These are phyloP conservation scores for Coniochaeta sp. DNA, from an alignment of 2,329 filamentous ascomycete species.

Conservation along the genomic window DNA sequence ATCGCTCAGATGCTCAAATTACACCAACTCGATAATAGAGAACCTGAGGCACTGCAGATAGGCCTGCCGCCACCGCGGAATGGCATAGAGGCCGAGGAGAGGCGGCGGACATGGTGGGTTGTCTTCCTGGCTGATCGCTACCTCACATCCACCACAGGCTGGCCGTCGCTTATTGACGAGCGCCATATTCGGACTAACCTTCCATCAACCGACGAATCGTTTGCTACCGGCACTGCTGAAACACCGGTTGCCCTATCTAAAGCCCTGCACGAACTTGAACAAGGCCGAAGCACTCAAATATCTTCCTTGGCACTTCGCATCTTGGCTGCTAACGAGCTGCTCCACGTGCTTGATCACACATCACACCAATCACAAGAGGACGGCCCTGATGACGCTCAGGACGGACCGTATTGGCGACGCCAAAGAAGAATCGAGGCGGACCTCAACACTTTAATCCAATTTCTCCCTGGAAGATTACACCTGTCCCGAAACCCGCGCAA, in stretches of 20 bases:
- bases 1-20: slow-evolving; percentile 61
- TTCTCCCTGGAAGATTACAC: slow-evolving; percentile 50
- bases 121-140: slow-evolving; percentile 58
- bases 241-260: slow-evolving; percentile 40
- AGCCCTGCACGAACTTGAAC: slow-evolving; percentile 47
- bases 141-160: slow-evolving; percentile 61
- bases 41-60: slow-evolving; percentile 56
- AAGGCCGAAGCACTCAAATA: slow-evolving; percentile 53
- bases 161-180: slow-evolving; percentile 62
- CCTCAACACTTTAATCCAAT: slow-evolving; percentile 50
- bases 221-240: slow-evolving; percentile 44
- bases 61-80: slow-evolving; percentile 51
- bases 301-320: slow-evolving; percentile 27
- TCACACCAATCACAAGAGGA: slow-evolving; percentile 39
- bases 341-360: slow-evolving; percentile 49
- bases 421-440: slow-evolving; percentile 57
- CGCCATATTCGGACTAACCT: slow-evolving; percentile 50
- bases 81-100: slow-evolving; percentile 61
- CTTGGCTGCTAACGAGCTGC: not conserved
- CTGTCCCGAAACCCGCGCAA: slow-evolving; percentile 50
- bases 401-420: slow-evolving; percentile 60
- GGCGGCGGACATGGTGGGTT: slow-evolving; percentile 61
- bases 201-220: slow-evolving; percentile 55
- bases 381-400: slow-evolving; percentile 47
- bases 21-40: slow-evolving; percentile 52